Percentiles rank a stretch among this genome's conserved stretches.
phyloP scores from a whole-genome alignment of 129 eudicot genomes.

The Lactuca sativa region DNA sequence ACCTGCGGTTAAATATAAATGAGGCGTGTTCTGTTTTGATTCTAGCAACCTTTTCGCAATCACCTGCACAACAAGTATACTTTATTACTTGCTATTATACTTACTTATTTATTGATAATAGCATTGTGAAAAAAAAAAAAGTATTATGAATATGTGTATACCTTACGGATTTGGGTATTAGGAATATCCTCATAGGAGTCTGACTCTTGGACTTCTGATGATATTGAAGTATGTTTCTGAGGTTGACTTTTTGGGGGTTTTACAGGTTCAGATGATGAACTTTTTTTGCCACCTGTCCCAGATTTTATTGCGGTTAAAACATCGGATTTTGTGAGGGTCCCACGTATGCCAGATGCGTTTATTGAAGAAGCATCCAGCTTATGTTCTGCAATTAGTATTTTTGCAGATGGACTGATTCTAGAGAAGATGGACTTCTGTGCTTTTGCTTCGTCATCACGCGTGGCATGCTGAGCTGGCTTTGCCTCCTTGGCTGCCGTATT shows the following conservation, averaged over 20 bases:
- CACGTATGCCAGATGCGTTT: conserved; percentile 86
- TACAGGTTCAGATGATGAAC: conserved; percentile 45
- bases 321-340: conserved; percentile 89
- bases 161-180: conserved; percentile 96
- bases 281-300: conserved; percentile 58
- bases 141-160: conserved; percentile 12
- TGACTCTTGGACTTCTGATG: conserved; percentile 47
- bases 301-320: conserved; percentile 81
- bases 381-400: conserved; percentile 69
- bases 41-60: conserved; percentile 90
- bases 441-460: conserved; percentile 33
- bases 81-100: conserved; percentile 4
- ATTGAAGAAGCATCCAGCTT: conserved; percentile 76
- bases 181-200: conserved; percentile 72
- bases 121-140: too few species aligned
- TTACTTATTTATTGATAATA: background rate
- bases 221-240: conserved; percentile 38
- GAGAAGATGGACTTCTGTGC: conserved; percentile 44
- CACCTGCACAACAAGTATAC: conserved; percentile 52
- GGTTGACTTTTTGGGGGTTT: conserved; percentile 39
- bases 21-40: conserved; percentile 92
- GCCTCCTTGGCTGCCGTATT: conserved; percentile 50
- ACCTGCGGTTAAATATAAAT: conserved; percentile 90
- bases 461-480: conserved; percentile 40
- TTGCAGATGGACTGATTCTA: conserved; percentile 97